Conservation (phyloP, 2,329 filamentous ascomycete species). For the Esteya vermicola region DNA sequence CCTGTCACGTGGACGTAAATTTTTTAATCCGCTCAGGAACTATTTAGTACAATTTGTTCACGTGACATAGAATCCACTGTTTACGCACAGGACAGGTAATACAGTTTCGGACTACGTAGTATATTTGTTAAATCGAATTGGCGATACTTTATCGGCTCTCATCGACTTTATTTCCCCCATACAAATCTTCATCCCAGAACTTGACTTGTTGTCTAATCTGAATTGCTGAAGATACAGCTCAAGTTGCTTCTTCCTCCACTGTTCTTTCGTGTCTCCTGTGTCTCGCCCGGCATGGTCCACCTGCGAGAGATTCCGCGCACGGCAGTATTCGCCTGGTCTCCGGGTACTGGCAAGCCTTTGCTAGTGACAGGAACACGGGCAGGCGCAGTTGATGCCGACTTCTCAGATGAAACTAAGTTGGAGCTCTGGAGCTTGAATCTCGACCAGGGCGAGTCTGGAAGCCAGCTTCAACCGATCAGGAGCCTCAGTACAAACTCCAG, state of each 20-base stretch:
- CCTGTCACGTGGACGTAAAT: no score
- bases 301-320: constrained; percentile 93
- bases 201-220: no score
- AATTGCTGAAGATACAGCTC: no score
- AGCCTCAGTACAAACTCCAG: constrained; percentile 81
- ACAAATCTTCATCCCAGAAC: no score
- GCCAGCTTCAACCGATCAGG: constrained; percentile 74
- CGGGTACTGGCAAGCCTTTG: constrained; percentile 62
- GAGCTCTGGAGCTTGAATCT: constrained; percentile 92
- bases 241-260: neutral
- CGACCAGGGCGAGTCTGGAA: constrained; percentile 60
- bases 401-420: constrained; percentile 91
- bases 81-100: no score
- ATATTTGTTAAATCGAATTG: no score
- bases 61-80: no score
- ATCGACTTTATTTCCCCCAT: no score
- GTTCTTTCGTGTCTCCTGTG: neutral
- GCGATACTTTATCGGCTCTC: no score
- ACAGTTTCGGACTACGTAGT: no score
- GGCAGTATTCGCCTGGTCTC: constrained; percentile 94
- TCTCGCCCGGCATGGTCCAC: constrained; percentile 60
- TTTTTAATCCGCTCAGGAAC: no score
- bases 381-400: constrained; percentile 90
- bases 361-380: constrained; percentile 89
- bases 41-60: no score